These are phyloP conservation scores for Poronia punctata DNA, from an alignment of 495 filamentous ascomycete species.

Conservation along the genomic window DNA sequence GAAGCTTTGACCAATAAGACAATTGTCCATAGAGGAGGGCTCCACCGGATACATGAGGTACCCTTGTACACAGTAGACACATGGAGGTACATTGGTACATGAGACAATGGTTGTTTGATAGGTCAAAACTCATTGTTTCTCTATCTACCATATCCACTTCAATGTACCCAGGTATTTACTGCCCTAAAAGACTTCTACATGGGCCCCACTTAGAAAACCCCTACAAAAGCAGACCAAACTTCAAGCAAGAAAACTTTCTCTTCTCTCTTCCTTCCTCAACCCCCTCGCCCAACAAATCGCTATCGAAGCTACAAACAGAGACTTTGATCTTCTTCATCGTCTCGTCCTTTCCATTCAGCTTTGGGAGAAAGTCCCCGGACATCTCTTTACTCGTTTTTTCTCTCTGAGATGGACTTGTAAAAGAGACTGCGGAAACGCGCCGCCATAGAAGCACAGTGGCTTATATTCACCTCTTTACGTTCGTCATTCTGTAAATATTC, in stretches of 20 bases:
- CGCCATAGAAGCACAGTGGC: conserved; percentile 95
- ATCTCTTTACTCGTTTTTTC: conserved; percentile 45
- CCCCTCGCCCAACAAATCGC: conserved; percentile 99
- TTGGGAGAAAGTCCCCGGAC: conserved; percentile 99
- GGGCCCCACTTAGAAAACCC: conserved; percentile 1
- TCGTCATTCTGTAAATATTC: conserved; percentile 41
- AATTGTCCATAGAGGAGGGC: too few species aligned
- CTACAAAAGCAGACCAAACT: conserved; percentile 5
- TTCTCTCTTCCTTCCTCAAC: conserved; percentile 37
- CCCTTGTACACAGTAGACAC: too few species aligned
- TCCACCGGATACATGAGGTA: too few species aligned
- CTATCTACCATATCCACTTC: background rate
- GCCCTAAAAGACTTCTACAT: too few species aligned
- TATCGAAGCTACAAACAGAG: conserved; percentile 99
- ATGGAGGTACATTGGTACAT: too few species aligned
- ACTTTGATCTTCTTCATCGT: conserved; percentile 34
- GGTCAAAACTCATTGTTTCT: too few species aligned
- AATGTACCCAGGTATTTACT: background rate
- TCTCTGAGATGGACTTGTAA: background rate
- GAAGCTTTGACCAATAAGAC: too few species aligned
- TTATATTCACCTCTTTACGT: conserved; percentile 54
- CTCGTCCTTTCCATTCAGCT: conserved; percentile 51
- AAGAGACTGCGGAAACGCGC: conserved; percentile 86
- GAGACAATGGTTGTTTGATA: too few species aligned
- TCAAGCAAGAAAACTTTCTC: background rate